Evolutionary conservation across 805 yeast genomes (phyloP).

Genomic region (Candida cerambycidarum): DNA sequence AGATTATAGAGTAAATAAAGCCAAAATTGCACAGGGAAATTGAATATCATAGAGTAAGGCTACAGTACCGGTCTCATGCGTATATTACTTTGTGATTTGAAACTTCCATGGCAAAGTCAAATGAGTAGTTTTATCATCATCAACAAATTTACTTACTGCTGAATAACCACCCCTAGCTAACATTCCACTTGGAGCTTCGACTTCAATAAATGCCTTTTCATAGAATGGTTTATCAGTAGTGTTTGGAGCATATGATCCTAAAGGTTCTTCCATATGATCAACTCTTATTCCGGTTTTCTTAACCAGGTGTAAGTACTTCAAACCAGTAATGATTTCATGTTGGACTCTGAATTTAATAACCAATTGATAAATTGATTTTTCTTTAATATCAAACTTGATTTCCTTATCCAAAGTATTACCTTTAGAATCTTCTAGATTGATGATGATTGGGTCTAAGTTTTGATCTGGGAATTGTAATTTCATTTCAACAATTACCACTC

Average conservation of each 20-base stretch:
- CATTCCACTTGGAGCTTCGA: conserved; percentile 90
- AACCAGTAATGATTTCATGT: conserved; percentile 87
- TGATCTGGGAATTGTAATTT: conserved; percentile 64
- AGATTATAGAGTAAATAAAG: no score
- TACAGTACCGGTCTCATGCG: no score
- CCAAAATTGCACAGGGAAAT: no score
- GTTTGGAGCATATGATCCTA: conserved; percentile 90
- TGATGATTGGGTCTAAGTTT: conserved; percentile 54
- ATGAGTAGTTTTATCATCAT: conserved; percentile 79
- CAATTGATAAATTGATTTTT: conserved; percentile 70
- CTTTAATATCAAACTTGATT: conserved; percentile 74
- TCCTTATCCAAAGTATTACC: conserved; percentile 58
- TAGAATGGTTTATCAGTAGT: conserved; percentile 78
- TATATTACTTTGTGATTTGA: conserved; percentile 68
- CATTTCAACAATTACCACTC: conserved; percentile 78
- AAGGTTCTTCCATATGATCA: conserved; percentile 81
- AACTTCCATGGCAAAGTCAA: conserved; percentile 82
- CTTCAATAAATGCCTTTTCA: conserved; percentile 52
- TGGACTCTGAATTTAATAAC: conserved; percentile 79
- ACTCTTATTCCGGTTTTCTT: conserved; percentile 87
- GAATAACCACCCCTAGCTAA: conserved; percentile 84
- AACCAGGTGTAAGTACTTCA: conserved; percentile 79
- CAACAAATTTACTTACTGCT: conserved; percentile 79
- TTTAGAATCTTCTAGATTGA: conserved; percentile 61
- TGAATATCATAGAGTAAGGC: no score